Evolutionary conservation across 306 rosid genomes (phyloP).

Genomic region (Pterocarpus santalinus): DNA sequence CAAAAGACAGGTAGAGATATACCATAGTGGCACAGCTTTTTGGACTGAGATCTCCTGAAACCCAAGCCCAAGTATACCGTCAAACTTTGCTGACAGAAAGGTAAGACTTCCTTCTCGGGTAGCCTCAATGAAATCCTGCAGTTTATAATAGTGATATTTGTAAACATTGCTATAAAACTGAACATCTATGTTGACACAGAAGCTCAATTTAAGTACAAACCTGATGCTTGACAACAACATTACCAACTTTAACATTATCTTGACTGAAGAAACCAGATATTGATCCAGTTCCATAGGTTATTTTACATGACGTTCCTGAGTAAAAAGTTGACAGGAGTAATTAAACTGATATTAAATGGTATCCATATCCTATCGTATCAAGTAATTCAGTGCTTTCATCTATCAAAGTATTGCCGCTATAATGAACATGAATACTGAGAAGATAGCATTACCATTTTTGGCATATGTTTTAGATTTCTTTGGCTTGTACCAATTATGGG

Average conservation of each 20-base stretch:
- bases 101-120: conserved; percentile 76
- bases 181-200: conserved; percentile 7
- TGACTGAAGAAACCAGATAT: conserved; percentile 87
- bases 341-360: conserved; percentile 23
- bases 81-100: conserved; percentile 76
- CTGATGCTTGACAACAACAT: conserved; percentile 67
- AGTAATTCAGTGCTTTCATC: conserved; percentile 22
- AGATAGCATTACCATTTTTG: conserved; percentile 61
- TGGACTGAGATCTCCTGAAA: conserved; percentile 85
- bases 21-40: conserved; percentile 81
- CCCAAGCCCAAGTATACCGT: conserved; percentile 90
- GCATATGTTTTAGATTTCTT: conserved; percentile 69
- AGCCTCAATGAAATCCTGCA: conserved; percentile 84
- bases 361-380: background rate
- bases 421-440: conserved; percentile 20
- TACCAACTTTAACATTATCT: conserved; percentile 79
- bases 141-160: conserved; percentile 16
- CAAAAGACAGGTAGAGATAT: conserved; percentile 39
- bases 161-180: conserved; percentile 36
- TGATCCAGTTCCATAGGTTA: conserved; percentile 83
- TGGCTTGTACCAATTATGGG: conserved; percentile 78
- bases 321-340: conserved; percentile 41
- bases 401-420: conserved; percentile 15
- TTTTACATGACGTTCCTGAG: conserved; percentile 79
- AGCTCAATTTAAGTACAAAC: conserved; percentile 45